Evolutionary conservation across 768 basidiomycete species (phyloP), one percentile per base, ranked within the genome.

Genomic region (Cyclocybe aegerita): DNA sequence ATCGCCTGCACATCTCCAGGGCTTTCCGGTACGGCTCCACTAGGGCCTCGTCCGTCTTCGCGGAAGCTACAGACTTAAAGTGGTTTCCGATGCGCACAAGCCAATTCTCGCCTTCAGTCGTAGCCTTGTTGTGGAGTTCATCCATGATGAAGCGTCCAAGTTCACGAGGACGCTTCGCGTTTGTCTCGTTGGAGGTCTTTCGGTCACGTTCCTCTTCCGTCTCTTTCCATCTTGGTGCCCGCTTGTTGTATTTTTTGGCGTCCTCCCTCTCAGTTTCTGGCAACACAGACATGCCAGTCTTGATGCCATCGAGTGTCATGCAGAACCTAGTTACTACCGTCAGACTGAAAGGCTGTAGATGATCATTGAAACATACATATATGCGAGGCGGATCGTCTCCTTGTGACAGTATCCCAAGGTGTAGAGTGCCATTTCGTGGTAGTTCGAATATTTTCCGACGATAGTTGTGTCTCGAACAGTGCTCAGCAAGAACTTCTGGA

Each of bases 381-480:
- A 80, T 0, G 83, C 85, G 2, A 88, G 68, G 11, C 74, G 70
- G 3, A 77, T 69, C 0, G 86, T 82, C 15, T 74, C 66, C 0
- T 61, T 59, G 49, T 82, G 70, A 0, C 43, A 48, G 50, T 86
- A 88, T 0, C 86, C 87, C 1, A 69, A 46, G 0, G 58, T 61
- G 47, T 86, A 84, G 3, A 79, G 72, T 0, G 80, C 69, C 34
- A 75, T 71, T 39, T 84, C 81, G 62, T 87, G 85, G 59, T 75
- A 77, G 0, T 59, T 70, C 0, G 79, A 80, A 55, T 86, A 86
- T 39, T 60, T 71, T 1, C 85, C 85, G 1, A 83, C 78, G 0
- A 75, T 55, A 0, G 71, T 70, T 0, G 68, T 57, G 46, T 79
- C 72, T 0, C 67, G 69, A 12, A 88, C 65, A 2, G 77, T 68